phyloP scores from a whole-genome alignment of 768 basidiomycete genomes.

The Cystobasidium tubakii region DNA sequence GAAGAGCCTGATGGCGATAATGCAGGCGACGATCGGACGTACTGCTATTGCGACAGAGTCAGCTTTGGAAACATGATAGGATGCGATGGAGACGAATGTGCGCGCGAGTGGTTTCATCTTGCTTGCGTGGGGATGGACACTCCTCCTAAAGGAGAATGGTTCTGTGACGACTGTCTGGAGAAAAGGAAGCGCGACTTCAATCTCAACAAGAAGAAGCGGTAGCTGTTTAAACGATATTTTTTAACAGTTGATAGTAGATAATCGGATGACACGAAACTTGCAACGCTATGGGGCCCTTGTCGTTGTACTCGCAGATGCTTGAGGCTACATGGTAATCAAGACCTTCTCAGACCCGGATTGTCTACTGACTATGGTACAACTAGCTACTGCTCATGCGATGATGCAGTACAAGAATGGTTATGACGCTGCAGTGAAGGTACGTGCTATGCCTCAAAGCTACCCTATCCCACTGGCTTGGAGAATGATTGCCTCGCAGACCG shows the following conservation, averaged over 20 bases:
- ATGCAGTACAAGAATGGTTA: no score
- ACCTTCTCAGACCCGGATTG: no score
- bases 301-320: neutral
- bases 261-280: no score
- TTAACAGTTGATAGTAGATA: neutral
- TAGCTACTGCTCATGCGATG: no score
- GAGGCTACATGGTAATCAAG: neutral
- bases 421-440: no score
- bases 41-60: constrained; percentile 76
- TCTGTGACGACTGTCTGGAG: constrained; percentile 45
- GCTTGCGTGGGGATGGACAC: constrained; percentile 42
- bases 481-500: constrained; percentile 3
- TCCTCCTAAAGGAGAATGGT: constrained; percentile 47
- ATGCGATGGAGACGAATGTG: constrained; percentile 32
- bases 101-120: constrained; percentile 44
- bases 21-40: constrained; percentile 57
- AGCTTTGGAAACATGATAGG: constrained; percentile 60
- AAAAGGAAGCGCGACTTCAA: neutral
- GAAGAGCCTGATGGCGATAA: constrained; percentile 55
- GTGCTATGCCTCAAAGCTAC: no score
- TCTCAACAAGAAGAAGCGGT: constrained; percentile 15
- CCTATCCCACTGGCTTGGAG: neutral
- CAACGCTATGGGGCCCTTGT: neutral
- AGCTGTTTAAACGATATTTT: neutral
- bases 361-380: no score